A percentile compares a stretch with the other conserved stretches of the same genome.
These are phyloP conservation scores for Silene coronaria DNA, from an alignment of 179 eudicot genomes.

Conservation along the genomic window DNA sequence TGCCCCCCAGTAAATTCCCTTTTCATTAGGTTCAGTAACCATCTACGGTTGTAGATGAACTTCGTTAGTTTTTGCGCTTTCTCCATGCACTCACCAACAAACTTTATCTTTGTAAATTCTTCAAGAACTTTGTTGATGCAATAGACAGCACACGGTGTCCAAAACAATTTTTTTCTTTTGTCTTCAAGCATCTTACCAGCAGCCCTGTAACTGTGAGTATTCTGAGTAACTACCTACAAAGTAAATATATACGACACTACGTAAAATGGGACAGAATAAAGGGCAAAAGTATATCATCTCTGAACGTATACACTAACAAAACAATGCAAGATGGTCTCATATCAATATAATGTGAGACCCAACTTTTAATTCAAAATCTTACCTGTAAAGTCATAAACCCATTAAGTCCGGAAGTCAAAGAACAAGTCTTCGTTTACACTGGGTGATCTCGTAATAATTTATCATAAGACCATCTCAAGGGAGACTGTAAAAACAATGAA, in stretches of 20 bases:
- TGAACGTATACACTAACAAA: neutral
- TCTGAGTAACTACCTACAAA: slow-evolving; percentile 70
- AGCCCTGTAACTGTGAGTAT: slow-evolving; percentile 64
- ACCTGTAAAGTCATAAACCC: neutral
- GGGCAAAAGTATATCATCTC: neutral
- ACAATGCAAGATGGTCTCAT: slow-evolving; percentile 1
- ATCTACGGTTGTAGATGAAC: slow-evolving; percentile 69
- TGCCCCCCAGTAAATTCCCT: slow-evolving; percentile 75
- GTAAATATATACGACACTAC: slow-evolving; percentile 6
- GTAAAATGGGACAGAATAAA: neutral
- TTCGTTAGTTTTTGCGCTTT: slow-evolving; percentile 74
- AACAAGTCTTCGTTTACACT: neutral
- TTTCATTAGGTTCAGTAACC: slow-evolving; percentile 73
- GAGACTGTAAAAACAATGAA: slow-evolving; percentile 4
- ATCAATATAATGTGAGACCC: neutral
- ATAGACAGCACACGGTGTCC: slow-evolving; percentile 88
- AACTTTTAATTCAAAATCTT: neutral
- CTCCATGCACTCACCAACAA: slow-evolving; percentile 75
- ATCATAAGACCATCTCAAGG: neutral
- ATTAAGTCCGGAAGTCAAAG: neutral
- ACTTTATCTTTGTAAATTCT: slow-evolving; percentile 61
- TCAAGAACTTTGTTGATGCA: slow-evolving; percentile 75
- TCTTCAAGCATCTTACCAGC: slow-evolving; percentile 99
- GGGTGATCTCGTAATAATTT: neutral
- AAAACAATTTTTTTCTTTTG: slow-evolving; percentile 63